Percentiles rank a stretch among this genome's conserved stretches.
phyloP scores from a whole-genome alignment of 306 rosid genomes.

The Vigna hirtella region DNA sequence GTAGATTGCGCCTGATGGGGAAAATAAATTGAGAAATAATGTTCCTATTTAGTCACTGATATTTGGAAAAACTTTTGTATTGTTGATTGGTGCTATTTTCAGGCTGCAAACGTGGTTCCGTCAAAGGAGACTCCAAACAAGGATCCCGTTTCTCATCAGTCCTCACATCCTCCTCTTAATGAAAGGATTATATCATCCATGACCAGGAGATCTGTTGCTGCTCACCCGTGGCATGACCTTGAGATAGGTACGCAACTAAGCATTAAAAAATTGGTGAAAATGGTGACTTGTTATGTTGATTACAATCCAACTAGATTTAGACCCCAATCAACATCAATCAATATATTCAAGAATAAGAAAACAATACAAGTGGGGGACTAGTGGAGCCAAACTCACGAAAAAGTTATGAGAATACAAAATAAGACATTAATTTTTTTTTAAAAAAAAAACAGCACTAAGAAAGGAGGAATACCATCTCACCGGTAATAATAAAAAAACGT shows the following conservation, averaged over 20 bases:
- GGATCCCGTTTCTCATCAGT: slow-evolving; percentile 31
- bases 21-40: neutral
- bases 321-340: too few relatives aligned
- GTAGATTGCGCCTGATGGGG: neutral
- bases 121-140: slow-evolving; percentile 66
- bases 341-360: too few relatives aligned
- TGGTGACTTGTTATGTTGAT: neutral
- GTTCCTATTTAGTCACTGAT: neutral
- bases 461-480: too few relatives aligned
- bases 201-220: slow-evolving; percentile 96
- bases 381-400: too few relatives aligned
- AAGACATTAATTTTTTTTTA: too few relatives aligned
- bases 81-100: slow-evolving; percentile 15
- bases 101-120: slow-evolving; percentile 67
- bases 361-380: too few relatives aligned
- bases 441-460: too few relatives aligned
- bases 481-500: too few relatives aligned
- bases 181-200: slow-evolving; percentile 98
- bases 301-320: too few relatives aligned
- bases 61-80: neutral
- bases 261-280: neutral
- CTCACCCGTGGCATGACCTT: slow-evolving; percentile 99
- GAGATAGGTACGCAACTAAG: slow-evolving; percentile 72
- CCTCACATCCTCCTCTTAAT: slow-evolving; percentile 79
- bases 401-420: too few relatives aligned